These are phyloP conservation scores for Trichophyton rubrum DNA, from an alignment of 2,329 filamentous ascomycete genomes.

Conservation along the genomic window DNA sequence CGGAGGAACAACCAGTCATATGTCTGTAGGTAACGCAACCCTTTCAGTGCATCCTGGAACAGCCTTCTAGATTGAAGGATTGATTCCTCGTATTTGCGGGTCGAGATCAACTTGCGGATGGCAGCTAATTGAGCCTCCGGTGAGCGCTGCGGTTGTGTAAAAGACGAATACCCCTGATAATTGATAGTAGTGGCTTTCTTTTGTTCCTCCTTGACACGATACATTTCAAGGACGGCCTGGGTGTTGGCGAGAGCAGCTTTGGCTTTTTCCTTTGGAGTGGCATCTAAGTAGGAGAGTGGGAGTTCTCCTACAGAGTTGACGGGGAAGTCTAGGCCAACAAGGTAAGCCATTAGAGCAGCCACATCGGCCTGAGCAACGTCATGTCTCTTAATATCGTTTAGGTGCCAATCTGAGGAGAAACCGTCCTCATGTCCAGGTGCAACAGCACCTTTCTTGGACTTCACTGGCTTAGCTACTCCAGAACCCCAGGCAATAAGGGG, in stretches of 20 bases:
- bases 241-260: slow-evolving; percentile 75
- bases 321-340: slow-evolving; percentile 77
- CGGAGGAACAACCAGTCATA: slow-evolving; percentile 97
- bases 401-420: slow-evolving; percentile 77
- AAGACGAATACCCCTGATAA: slow-evolving; percentile 61
- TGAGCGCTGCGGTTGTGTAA: slow-evolving; percentile 49
- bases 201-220: slow-evolving; percentile 77
- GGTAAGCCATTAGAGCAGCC: slow-evolving; percentile 87
- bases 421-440: slow-evolving; percentile 76
- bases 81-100: slow-evolving; percentile 57
- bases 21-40: slow-evolving; percentile 85
- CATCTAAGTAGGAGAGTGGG: slow-evolving; percentile 68
- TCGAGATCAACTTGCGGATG: slow-evolving; percentile 56
- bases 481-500: slow-evolving; percentile 90
- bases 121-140: slow-evolving; percentile 54
- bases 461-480: slow-evolving; percentile 64
- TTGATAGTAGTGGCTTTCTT: slow-evolving; percentile 65
- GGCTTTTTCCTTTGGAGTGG: slow-evolving; percentile 62
- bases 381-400: slow-evolving; percentile 69
- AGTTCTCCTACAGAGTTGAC: slow-evolving; percentile 94
- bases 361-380: slow-evolving; percentile 92
- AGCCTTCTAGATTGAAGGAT: slow-evolving; percentile 67
- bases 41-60: slow-evolving; percentile 64
- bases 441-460: slow-evolving; percentile 37
- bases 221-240: slow-evolving; percentile 84